Evolutionary conservation across 163 green algal species (phyloP), one percentile per base, ranked within the genome.

Genomic region (Chlorella variabilis): DNA sequence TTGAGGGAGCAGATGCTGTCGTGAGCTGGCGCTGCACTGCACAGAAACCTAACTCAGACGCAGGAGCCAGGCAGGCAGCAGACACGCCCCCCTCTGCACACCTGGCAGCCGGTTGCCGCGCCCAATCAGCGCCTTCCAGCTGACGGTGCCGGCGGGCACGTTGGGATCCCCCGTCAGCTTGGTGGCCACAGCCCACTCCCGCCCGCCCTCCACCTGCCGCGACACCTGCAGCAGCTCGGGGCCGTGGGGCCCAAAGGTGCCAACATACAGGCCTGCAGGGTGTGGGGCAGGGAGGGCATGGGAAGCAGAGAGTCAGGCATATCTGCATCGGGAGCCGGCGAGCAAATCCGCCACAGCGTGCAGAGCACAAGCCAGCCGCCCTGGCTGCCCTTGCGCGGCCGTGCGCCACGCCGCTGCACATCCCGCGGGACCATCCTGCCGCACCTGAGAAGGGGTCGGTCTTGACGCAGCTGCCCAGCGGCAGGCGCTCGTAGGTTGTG

Each of bases 161-260:
- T 98, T 98, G 18, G 75, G 62, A 85, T 98, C 96, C 0, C 96
- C 95, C n/a, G 95, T 98, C 15, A 99, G 70, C 85, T 99, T 99
- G 27, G 88, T 85, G 4, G 75, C 95, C 38, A 89, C 34, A 67
- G 98, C 89, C 69, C 87, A 90, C 70, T 96, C 91, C 66, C 93
- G 87, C 9, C 86, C 91, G 42, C 91, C 88, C 69, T 88, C 67
- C 75, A 66, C 25, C 38, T 29, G 41, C 9, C 84, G 83, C 13
- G 63, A 42, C 20, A 98, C 81, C 66, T 93, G 90, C 59, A 98
- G 86, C 61, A 97, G 71, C 91, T 98, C 95, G 3, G 91, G 90
- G 33, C 94, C 96, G 83, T 98, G 94, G 2, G 92, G 90, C 15
- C 95, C 96, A 85, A 97, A 99, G 21, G 89, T 87, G 62, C 95